Conservation (phyloP, 2,329 filamentous ascomycete species). For the Cladosporium cucumerinum region DNA sequence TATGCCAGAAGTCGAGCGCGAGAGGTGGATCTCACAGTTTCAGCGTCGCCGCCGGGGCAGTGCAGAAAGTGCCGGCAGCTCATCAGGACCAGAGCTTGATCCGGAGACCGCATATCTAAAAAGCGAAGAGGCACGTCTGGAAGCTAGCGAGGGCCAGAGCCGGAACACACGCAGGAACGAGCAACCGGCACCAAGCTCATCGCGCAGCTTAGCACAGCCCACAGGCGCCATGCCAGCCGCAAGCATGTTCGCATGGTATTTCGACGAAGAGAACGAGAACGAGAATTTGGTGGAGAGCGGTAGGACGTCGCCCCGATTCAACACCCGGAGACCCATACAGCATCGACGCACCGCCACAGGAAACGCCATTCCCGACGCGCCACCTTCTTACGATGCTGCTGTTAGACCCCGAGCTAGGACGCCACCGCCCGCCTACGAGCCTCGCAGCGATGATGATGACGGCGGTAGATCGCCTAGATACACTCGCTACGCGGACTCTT, state of each 20-base stretch:
- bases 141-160: conserved; percentile 26
- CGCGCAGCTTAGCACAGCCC: neutral
- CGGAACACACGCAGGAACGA: neutral
- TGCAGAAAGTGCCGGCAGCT: conserved; percentile 24
- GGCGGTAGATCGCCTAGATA: conserved; percentile 13
- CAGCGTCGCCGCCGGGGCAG: conserved; percentile 27
- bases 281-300: neutral
- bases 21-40: conserved; percentile 34
- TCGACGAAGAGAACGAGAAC: conserved; percentile 18
- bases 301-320: conserved; percentile 17
- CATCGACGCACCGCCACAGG: conserved; percentile 24
- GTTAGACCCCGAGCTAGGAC: conserved; percentile 24
- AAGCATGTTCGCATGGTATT: conserved; percentile 31
- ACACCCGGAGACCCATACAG: conserved; percentile 24
- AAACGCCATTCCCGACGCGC: conserved; percentile 11
- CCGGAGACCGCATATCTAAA: conserved; percentile 28
- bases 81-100: conserved; percentile 16
- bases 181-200: neutral
- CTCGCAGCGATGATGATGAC: conserved; percentile 28
- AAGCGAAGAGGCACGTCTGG: conserved; percentile 31
- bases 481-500: conserved; percentile 6
- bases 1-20: conserved; percentile 34
- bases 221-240: conserved; percentile 27
- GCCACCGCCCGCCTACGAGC: conserved; percentile 34
- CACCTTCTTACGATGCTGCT: conserved; percentile 28